Conservation (phyloP, 352 stramenopile species). For the Hyaloperonospora brassicae region DNA sequence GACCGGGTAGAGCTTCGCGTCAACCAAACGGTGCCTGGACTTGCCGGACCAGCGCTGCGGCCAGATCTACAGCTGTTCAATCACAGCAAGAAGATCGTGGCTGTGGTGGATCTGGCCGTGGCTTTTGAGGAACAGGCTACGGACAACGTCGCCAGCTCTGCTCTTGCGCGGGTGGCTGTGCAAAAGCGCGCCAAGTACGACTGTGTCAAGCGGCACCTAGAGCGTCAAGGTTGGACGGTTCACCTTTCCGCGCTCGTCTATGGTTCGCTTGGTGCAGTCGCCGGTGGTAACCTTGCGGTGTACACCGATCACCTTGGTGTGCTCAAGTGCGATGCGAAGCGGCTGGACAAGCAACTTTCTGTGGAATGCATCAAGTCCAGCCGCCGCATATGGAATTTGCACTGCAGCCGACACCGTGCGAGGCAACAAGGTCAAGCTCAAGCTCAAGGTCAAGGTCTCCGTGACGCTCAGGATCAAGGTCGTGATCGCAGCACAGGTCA, state of each 20-base stretch:
- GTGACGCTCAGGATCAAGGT: too few species aligned
- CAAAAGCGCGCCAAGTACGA: conserved; percentile 1
- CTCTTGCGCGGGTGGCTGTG: neutral
- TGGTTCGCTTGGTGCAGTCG: too few species aligned
- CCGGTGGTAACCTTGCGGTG: too few species aligned
- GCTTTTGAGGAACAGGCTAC: neutral
- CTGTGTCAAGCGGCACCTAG: conserved; percentile 6
- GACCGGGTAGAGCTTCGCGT: neutral
- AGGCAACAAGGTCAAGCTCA: neutral
- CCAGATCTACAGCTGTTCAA: neutral
- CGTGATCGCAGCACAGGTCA: too few species aligned
- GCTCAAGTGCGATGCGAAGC: too few species aligned
- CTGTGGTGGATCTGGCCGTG: conserved; percentile 5
- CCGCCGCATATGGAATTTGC: too few species aligned
- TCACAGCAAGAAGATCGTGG: conserved; percentile 6
- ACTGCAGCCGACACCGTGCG: conserved; percentile 3
- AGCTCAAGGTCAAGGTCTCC: neutral
- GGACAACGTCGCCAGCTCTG: neutral
- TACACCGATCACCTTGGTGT: too few species aligned
- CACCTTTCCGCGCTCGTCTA: too few species aligned
- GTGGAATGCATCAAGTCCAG: too few species aligned
- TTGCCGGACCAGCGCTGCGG: neutral
- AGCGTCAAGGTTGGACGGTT: conserved; percentile 9
- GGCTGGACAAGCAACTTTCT: too few species aligned
- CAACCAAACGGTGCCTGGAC: neutral